phyloP scores from a whole-genome alignment of 768 basidiomycete species.

The Lactarius hatsudake region DNA sequence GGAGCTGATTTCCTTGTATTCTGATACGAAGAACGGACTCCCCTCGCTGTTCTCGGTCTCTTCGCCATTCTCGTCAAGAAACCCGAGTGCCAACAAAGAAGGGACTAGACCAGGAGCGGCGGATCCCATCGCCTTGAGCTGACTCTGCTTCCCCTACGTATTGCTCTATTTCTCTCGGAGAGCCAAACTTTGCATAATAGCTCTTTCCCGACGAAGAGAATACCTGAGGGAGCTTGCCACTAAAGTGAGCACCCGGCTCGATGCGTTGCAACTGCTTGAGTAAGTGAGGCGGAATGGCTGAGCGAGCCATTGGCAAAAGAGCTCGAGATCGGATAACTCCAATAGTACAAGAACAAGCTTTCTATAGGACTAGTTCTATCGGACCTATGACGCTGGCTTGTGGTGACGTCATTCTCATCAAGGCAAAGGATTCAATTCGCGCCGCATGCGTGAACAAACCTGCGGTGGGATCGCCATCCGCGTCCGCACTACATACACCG shows the following conservation, averaged over 20 bases:
- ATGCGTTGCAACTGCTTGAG: conserved; percentile 45
- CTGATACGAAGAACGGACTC: conserved; percentile 66
- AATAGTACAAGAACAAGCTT: neutral
- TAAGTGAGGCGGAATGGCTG: conserved; percentile 34
- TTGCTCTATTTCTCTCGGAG: conserved; percentile 54
- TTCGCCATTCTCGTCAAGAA: conserved; percentile 32
- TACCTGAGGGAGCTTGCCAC: conserved; percentile 45
- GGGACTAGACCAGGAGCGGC: conserved; percentile 74
- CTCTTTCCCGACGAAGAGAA: conserved; percentile 52
- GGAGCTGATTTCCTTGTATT: conserved; percentile 61
- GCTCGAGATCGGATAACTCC: neutral
- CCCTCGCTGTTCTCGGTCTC: conserved; percentile 36
- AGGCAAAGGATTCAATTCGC: neutral
- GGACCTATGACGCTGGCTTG: neutral
- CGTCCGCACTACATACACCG: neutral
- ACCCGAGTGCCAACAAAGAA: conserved; percentile 49
- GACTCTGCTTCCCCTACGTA: conserved; percentile 68
- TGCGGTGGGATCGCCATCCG: neutral
- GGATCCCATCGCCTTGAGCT: conserved; percentile 53
- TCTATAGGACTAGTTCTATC: neutral
- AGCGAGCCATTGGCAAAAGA: conserved; percentile 15
- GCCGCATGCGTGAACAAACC: too few relatives aligned
- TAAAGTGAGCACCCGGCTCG: conserved; percentile 52
- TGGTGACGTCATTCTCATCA: neutral
- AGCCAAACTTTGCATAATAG: conserved; percentile 66